Evolutionary conservation across 805 yeast genomes (phyloP).

Genomic region (Wickerhamomyces bisporus): DNA sequence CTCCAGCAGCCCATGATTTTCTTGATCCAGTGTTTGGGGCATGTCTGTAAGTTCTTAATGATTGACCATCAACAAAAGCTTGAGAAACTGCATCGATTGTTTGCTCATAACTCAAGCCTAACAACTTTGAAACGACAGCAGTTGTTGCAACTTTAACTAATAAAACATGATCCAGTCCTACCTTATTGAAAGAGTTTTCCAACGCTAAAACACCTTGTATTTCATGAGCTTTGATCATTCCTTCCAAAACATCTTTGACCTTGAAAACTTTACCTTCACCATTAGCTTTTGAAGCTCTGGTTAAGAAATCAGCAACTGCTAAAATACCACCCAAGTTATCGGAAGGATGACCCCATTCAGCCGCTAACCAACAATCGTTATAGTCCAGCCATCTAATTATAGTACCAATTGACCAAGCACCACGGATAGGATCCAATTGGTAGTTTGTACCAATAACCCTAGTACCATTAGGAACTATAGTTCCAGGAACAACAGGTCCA

Average conservation of each 20-base stretch:
- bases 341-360: constrained; percentile 69
- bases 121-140: constrained; percentile 50
- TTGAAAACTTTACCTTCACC: constrained; percentile 39
- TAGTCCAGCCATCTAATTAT: constrained; percentile 56
- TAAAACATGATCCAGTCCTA: constrained; percentile 56
- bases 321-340: constrained; percentile 56
- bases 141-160: constrained; percentile 57
- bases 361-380: constrained; percentile 63
- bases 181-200: constrained; percentile 55
- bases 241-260: constrained; percentile 45
- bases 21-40: constrained; percentile 61
- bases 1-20: constrained; percentile 68
- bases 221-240: constrained; percentile 61
- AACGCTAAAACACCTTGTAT: constrained; percentile 56
- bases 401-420: constrained; percentile 54
- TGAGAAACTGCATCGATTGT: constrained; percentile 53
- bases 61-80: constrained; percentile 57
- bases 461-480: constrained; percentile 50
- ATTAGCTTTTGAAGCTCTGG: constrained; percentile 38
- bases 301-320: constrained; percentile 52
- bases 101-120: constrained; percentile 46
- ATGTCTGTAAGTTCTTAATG: constrained; percentile 56
- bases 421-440: constrained; percentile 50
- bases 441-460: constrained; percentile 47
- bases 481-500: constrained; percentile 55